These are phyloP conservation scores for Boletellus deceptivus DNA, from an alignment of 1,284 basidiomycete genomes.

Conservation along the genomic window DNA sequence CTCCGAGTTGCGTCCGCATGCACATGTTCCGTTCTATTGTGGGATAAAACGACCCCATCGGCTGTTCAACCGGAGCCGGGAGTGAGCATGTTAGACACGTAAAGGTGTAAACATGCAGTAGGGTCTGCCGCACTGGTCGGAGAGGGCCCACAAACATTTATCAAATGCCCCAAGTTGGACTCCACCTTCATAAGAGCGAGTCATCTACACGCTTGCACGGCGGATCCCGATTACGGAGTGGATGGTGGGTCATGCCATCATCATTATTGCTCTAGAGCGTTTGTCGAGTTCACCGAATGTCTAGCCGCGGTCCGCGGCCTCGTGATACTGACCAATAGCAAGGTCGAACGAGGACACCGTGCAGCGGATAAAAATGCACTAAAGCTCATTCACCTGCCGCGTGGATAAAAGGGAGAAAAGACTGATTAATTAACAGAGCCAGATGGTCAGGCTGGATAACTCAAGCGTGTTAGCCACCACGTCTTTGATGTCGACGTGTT, in stretches of 20 bases:
- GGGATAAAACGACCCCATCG: constrained; percentile 3
- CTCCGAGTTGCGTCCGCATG: neutral
- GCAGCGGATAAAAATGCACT: constrained; percentile 3
- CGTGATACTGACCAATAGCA: constrained; percentile 10
- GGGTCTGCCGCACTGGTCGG: constrained; percentile 2
- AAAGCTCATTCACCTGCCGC: constrained; percentile 18
- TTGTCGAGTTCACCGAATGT: neutral
- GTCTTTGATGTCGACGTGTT: neutral
- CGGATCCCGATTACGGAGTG: neutral
- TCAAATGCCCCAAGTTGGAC: neutral
- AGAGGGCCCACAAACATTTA: neutral
- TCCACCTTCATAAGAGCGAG: neutral
- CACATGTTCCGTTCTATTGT: constrained; percentile 15
- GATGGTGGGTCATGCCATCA: neutral
- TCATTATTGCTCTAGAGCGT: neutral
- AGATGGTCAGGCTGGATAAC: neutral
- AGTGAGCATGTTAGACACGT: constrained; percentile 2
- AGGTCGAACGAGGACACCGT: constrained; percentile 2
- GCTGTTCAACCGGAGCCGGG: constrained; percentile 1
- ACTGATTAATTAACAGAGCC: constrained; percentile 4
- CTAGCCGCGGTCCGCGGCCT: constrained; percentile 22
- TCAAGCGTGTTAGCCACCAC: neutral
- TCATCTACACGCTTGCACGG: neutral
- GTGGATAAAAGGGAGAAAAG: constrained; percentile 2
- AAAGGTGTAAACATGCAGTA: constrained; percentile 3